phyloP scores from a whole-genome alignment of 2,329 filamentous ascomycete genomes.

The Aschersonia sp. region DNA sequence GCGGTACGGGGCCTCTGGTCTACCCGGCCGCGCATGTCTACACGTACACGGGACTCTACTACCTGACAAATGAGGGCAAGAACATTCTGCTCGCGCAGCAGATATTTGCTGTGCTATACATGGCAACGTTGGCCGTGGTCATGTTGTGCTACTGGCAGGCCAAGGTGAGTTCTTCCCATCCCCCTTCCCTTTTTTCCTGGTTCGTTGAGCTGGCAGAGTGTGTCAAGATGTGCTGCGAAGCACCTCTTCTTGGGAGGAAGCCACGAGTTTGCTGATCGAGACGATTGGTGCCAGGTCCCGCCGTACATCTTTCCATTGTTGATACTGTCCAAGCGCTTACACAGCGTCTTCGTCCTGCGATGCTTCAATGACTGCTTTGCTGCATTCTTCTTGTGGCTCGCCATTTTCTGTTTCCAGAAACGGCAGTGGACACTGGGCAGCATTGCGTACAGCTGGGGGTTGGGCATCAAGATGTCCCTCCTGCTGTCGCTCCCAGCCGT shows the following conservation, averaged over 20 bases:
- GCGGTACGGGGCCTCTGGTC: slow-evolving; percentile 82
- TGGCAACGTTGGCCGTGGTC: slow-evolving; percentile 60
- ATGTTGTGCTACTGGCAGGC: slow-evolving; percentile 70
- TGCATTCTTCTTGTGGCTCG: slow-evolving; percentile 64
- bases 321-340: slow-evolving; percentile 77
- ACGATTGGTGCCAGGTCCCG: slow-evolving; percentile 40
- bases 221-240: too few species aligned
- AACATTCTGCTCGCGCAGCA: slow-evolving; percentile 72
- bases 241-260: too few species aligned
- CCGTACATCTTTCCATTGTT: slow-evolving; percentile 80
- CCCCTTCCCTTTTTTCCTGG: not conserved
- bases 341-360: slow-evolving; percentile 83
- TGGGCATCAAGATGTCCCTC: slow-evolving; percentile 93
- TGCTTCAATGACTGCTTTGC: slow-evolving; percentile 96
- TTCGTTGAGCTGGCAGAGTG: not conserved
- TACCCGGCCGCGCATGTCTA: slow-evolving; percentile 93
- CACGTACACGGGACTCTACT: slow-evolving; percentile 69
- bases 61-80: slow-evolving; percentile 58
- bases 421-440: slow-evolving; percentile 60
- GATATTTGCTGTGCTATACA: slow-evolving; percentile 68
- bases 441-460: slow-evolving; percentile 57
- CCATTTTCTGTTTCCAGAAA: slow-evolving; percentile 66
- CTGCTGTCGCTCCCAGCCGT: slow-evolving; percentile 73
- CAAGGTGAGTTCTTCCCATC: slow-evolving; percentile 31
- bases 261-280: too few species aligned